Evolutionary conservation across 768 basidiomycete species (phyloP).

Genomic region (Sporobolomyces phaffii): DNA sequence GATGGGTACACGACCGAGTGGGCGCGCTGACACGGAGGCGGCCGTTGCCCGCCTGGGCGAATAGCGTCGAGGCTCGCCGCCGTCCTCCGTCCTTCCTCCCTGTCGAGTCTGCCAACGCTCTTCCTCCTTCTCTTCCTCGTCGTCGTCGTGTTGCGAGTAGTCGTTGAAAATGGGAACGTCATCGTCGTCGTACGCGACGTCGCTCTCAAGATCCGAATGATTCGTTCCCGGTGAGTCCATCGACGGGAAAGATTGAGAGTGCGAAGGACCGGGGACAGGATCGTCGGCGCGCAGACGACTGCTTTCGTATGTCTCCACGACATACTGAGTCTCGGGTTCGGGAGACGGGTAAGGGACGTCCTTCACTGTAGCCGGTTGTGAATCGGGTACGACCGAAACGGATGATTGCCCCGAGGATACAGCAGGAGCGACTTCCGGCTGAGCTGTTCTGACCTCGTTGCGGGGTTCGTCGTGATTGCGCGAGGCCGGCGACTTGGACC

Average conservation of each 20-base stretch:
- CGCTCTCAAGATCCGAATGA: constrained; percentile 16
- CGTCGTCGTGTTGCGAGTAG: not conserved
- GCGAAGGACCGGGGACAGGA: not conserved
- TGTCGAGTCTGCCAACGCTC: not conserved
- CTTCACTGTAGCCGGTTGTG: constrained; percentile 7
- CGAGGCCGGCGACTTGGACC: too few relatives aligned
- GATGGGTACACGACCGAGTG: constrained; percentile 6
- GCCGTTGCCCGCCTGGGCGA: not conserved
- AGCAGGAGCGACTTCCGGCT: not conserved
- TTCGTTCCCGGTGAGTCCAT: constrained; percentile 18
- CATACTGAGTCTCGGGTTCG: not conserved
- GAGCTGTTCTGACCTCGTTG: too few relatives aligned
- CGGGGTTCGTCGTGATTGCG: too few relatives aligned
- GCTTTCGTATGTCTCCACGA: not conserved
- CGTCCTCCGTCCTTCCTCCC: not conserved
- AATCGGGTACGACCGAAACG: constrained; percentile 24
- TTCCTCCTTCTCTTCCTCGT: constrained; percentile 2
- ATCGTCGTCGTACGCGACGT: not conserved
- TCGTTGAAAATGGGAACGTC: constrained; percentile 13
- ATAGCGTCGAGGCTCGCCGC: too few relatives aligned
- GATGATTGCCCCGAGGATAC: constrained; percentile 4
- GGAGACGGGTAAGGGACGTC: not conserved
- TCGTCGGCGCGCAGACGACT: not conserved
- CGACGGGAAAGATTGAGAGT: not conserved
- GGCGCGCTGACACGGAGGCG: not conserved